Base-by-base conservation (phyloP, 2,329 filamentous ascomycete species). In the Dothistroma septosporum region DNA sequence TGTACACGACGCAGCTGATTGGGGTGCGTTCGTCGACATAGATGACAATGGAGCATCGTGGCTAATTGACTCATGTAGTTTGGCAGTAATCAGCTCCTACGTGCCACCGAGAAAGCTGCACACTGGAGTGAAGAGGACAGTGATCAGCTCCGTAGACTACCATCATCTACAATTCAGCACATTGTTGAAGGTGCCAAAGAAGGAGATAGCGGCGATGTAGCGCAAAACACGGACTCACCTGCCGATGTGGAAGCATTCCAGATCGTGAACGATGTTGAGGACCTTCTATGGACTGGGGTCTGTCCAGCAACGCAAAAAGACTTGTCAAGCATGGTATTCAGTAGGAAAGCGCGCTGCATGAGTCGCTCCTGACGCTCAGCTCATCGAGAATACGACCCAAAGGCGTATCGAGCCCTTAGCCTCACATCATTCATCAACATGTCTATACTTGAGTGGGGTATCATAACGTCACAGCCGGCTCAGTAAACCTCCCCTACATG, bases 221-320 rank as follows among this genome's bases (percentile, higher is more conserved):
- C 37, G n/a, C 37, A 11, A 8, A 11, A 32, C 28, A 12, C 32
- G 11, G n/a, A 37, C 32, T 21, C 52, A 2, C 6, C 52, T 24
- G 11, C 10, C 10, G 37, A 32, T 3, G 10, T 31, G 19, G 7
- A 55, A 31, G 4, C 22, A 12, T 12, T 21, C 9, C 9, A 41
- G 52, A 32, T 10, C 16, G 41, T 44, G 52, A 22, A 24, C 12
- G 52, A 37, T 10, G 4, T 7, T 37, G 12, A 46, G n/a, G 53
- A 55, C 22, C 32, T 22, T 22, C 22, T 16, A 5, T 37, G 37
- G 11, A 24, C 22, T 19, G 54, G 41, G 16, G 54, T 56, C 14
- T 56, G 54, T 32, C 54, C 41, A 16, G 35, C 37, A 12, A 41
- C 54, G 9, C n/a, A 47, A 16, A 49, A 49, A 31, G 55, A 57